A percentile compares a stretch with the other conserved stretches of the same genome.
Evolutionary conservation across 2,329 filamentous ascomycete species (phyloP).

Genomic region (Blastomyces gilchristii): DNA sequence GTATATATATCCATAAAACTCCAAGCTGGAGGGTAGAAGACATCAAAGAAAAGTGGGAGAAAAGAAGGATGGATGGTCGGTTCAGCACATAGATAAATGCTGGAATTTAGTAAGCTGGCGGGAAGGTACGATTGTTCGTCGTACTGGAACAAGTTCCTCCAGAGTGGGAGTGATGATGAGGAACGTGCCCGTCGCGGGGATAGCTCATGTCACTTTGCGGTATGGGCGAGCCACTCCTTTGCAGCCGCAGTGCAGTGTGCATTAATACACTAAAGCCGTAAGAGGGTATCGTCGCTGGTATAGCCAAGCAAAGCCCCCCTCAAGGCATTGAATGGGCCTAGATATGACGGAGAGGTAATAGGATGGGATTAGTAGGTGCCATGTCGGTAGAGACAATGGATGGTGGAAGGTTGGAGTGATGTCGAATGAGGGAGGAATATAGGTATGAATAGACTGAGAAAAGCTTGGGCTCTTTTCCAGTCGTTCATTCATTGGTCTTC

Average conservation of each 20-base stretch:
- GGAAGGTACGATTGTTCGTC: background rate
- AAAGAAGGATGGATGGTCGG: background rate
- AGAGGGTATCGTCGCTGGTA: background rate
- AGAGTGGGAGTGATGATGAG: background rate
- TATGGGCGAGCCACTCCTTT: background rate
- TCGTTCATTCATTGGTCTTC: slow-evolving; percentile 42
- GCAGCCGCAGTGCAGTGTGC: background rate
- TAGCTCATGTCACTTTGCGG: background rate
- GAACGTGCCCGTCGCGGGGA: background rate
- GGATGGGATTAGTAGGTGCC: background rate
- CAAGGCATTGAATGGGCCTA: background rate
- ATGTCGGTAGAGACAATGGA: background rate
- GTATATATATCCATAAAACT: background rate
- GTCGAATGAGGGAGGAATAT: background rate
- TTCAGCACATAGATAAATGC: background rate
- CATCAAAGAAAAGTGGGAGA: background rate
- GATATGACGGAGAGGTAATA: background rate
- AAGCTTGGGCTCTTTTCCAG: background rate
- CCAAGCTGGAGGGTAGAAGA: background rate
- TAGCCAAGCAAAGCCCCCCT: background rate
- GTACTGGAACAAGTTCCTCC: background rate
- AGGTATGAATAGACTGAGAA: background rate
- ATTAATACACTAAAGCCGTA: background rate
- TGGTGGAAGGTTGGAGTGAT: background rate
- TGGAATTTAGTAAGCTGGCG: background rate